These are phyloP conservation scores for Lophium mytilinum DNA, from an alignment of 495 filamentous ascomycete species.

Conservation along the genomic window DNA sequence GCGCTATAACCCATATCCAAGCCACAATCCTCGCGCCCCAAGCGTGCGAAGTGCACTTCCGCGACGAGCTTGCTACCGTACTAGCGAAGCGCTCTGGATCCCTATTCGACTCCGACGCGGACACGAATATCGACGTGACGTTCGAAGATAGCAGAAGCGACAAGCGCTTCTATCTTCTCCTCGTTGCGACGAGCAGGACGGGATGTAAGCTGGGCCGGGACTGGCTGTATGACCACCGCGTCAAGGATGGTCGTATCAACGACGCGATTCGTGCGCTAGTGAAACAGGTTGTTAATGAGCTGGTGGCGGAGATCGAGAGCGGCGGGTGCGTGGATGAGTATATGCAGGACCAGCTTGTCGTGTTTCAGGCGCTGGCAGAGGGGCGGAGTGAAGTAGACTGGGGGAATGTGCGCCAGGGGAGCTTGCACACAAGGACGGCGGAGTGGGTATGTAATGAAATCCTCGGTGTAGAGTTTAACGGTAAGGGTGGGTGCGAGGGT, in stretches of 20 bases:
- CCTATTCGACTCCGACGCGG: slow-evolving; percentile 10
- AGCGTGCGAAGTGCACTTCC: slow-evolving; percentile 28
- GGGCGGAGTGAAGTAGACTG: slow-evolving; percentile 39
- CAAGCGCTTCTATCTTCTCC: slow-evolving; percentile 59
- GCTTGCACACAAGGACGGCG: slow-evolving; percentile 61
- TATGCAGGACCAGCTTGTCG: slow-evolving; percentile 71
- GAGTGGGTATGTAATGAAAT: slow-evolving; percentile 60
- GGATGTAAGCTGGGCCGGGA: slow-evolving; percentile 61
- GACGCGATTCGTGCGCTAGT: slow-evolving; percentile 30
- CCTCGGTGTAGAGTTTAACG: slow-evolving; percentile 49
- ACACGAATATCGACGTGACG: slow-evolving; percentile 37
- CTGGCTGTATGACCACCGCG: slow-evolving; percentile 46
- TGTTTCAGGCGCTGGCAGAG: slow-evolving; percentile 69
- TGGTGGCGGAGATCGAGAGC: slow-evolving; percentile 49
- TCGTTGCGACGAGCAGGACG: slow-evolving; percentile 59
- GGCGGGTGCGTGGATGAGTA: slow-evolving; percentile 58
- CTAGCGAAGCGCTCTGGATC: slow-evolving; percentile 22
- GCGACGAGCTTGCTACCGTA: slow-evolving; percentile 10
- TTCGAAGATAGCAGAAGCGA: slow-evolving; percentile 56
- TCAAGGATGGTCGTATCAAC: slow-evolving; percentile 14
- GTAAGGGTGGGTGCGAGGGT: slow-evolving; percentile 45
- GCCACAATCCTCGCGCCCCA: slow-evolving; percentile 50
- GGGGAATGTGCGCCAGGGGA: slow-evolving; percentile 9
- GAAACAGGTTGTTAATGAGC: slow-evolving; percentile 44
- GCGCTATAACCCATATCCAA: slow-evolving; percentile 49